These are phyloP conservation scores for Moniliophthora roreri DNA, from an alignment of 1,284 basidiomycete genomes.

Conservation along the genomic window DNA sequence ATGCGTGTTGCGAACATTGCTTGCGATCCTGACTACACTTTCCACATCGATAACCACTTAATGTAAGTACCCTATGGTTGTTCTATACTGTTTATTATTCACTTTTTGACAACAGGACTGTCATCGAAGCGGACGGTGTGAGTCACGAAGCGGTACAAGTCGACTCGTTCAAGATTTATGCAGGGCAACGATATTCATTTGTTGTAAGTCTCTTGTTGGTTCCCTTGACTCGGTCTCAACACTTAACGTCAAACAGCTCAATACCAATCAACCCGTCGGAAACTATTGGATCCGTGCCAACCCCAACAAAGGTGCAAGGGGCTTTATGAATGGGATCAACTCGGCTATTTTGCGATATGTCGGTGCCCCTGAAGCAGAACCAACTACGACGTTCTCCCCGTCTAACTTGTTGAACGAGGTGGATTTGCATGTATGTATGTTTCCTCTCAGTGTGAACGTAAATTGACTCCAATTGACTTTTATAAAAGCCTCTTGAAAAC, in stretches of 20 bases:
- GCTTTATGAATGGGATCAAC: slow-evolving; percentile 30
- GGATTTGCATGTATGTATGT: slow-evolving; percentile 8
- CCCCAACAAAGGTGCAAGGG: slow-evolving; percentile 18
- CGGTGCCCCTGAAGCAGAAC: slow-evolving; percentile 36
- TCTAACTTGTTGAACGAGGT: slow-evolving; percentile 17
- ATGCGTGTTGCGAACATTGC: slow-evolving; percentile 52
- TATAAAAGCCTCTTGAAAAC: slow-evolving; percentile 32
- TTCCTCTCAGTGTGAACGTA: too few species aligned
- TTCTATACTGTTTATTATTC: not conserved
- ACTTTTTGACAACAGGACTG: not conserved
- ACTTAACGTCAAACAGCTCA: slow-evolving; percentile 17
- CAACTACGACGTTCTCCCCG: slow-evolving; percentile 12
- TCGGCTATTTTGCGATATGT: slow-evolving; percentile 44
- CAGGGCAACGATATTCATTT: slow-evolving; percentile 36
- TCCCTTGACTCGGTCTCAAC: not conserved
- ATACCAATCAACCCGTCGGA: slow-evolving; percentile 31
- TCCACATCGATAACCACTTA: slow-evolving; percentile 34
- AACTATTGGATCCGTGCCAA: slow-evolving; percentile 36
- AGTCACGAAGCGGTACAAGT: slow-evolving; percentile 14
- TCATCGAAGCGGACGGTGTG: slow-evolving; percentile 22
- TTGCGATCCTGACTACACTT: slow-evolving; percentile 31
- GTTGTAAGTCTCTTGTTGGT: slow-evolving; percentile 25
- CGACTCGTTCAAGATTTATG: slow-evolving; percentile 17
- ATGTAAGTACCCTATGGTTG: slow-evolving; percentile 4
- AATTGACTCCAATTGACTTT: not conserved